Evolutionary conservation across 306 rosid species (phyloP).

Genomic region (Begonia masoniana): DNA sequence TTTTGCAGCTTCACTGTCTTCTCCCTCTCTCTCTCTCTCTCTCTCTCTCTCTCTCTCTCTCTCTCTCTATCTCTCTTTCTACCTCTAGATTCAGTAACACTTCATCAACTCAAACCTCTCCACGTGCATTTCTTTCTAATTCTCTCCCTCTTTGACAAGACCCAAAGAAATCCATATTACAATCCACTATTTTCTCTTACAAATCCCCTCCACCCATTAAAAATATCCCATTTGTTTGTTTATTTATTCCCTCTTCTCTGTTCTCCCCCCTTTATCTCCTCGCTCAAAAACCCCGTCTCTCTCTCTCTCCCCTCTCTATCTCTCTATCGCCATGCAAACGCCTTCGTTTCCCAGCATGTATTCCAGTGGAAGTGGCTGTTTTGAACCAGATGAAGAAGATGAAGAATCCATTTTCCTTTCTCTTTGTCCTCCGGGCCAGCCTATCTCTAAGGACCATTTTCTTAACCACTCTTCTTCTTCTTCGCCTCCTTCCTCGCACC

Average conservation of each 20-base stretch:
- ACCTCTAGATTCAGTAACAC: neutral
- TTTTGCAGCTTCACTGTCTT: neutral
- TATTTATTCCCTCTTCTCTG: constrained; percentile 28
- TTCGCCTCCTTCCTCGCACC: constrained; percentile 15
- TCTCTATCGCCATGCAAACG: constrained; percentile 43
- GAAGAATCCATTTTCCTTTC: constrained; percentile 71
- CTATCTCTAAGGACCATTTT: constrained; percentile 7
- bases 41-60: neutral
- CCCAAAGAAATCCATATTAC: no score
- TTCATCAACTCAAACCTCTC: no score
- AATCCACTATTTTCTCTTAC: no score
- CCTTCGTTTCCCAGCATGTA: constrained; percentile 25
- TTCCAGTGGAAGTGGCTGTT: constrained; percentile 17
- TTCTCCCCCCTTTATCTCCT: constrained; percentile 22
- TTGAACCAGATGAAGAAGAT: constrained; percentile 19
- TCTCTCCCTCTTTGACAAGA: no score
- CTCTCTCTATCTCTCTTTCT: neutral
- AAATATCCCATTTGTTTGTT: constrained; percentile 8
- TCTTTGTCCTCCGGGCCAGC: constrained; percentile 70
- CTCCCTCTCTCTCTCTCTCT: neutral
- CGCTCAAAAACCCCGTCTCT: constrained; percentile 13
- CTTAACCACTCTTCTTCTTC: neutral
- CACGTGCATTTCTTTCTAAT: no score
- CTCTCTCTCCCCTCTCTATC: constrained; percentile 1
- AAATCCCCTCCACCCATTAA: no score